Evolutionary conservation across 441 rosid species (phyloP).

Genomic region (Pelargonium exstipulatum): DNA sequence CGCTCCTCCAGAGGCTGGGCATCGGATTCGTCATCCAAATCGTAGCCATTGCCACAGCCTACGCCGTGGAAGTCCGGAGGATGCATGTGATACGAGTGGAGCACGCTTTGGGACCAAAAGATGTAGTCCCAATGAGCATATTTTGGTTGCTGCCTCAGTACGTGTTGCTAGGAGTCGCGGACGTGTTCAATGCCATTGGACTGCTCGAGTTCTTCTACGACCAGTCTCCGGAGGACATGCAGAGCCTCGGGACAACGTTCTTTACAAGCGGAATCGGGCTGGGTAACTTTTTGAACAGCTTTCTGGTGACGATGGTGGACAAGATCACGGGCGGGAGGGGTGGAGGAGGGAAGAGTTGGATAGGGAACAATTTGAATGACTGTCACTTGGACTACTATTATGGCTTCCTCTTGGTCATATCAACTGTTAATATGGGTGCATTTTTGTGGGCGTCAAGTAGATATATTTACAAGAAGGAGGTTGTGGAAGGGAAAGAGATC

Average conservation of each 20-base stretch:
- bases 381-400: constrained; percentile 78
- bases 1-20: constrained; percentile 75
- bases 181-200: constrained; percentile 65
- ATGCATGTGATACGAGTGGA: constrained; percentile 43
- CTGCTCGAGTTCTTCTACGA: constrained; percentile 87
- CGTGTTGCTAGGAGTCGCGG: constrained; percentile 72
- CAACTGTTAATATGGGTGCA: not conserved
- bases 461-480: not conserved
- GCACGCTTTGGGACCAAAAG: constrained; percentile 36
- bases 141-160: constrained; percentile 76
- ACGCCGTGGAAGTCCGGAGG: constrained; percentile 45
- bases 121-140: constrained; percentile 51
- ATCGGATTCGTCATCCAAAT: constrained; percentile 57
- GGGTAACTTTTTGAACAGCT: constrained; percentile 69
- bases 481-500: not conserved
- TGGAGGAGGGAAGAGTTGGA: constrained; percentile 59
- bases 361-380: constrained; percentile 66
- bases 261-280: constrained; percentile 47
- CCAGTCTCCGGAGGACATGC: constrained; percentile 90
- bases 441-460: not conserved
- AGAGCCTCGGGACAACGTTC: constrained; percentile 81
- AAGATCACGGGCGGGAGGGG: constrained; percentile 33
- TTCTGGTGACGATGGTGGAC: constrained; percentile 59
- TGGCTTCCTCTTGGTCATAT: constrained; percentile 51
- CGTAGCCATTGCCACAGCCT: constrained; percentile 52